Base-by-base conservation (phyloP, 2,329 filamentous ascomycete genomes). In the Stachybotrys chlorohalonatus region DNA sequence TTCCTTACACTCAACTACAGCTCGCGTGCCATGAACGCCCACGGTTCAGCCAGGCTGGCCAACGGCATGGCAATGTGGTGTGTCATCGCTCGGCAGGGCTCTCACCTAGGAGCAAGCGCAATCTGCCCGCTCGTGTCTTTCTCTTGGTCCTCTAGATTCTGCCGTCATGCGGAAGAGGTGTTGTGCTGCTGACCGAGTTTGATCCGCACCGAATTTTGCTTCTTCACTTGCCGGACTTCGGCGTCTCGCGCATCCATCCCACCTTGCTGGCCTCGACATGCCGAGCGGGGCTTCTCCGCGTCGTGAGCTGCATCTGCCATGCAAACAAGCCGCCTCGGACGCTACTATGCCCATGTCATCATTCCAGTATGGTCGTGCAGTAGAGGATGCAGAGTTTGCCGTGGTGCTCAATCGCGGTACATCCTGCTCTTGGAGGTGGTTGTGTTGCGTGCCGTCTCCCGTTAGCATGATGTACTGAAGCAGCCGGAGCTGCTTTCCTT, bases 1-100 rank as follows among this genome's bases (percentile, higher is more conserved):
- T 53, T 17, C 39, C 49, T 51, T 45, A 54, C 36, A 46, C 49
- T 47, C 55, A 51, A 54, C 53, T 11, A 47, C 57, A 57, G 55
- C 51, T 51, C 52, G 55, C 30, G 31, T 48, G 57, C 45, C 8
- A 31, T 5, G 36, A 42, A 42, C 36, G 24, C 24, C 24, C 24
- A 24, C 24, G 2, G 24, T 5, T 42, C 9, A 42, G 13, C 13
- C 36, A 42, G 2, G 9, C 8, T 5, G 36, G 9, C 8, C 36
- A 9, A 9, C 36, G 36, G 36, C 36, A 42, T 42, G 36, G 8
- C 36, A 13, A 42, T 42, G 36, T 13, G 9, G 36, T 42, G 36
- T 9, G 24, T 24, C 24, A 24, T 24, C 24, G 24, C 2, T 24
- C 24, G 24, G 24, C 24, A 24, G 4, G 24, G 24, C 24, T 24